These are phyloP conservation scores for Nakazawaea laoshanensis DNA, from an alignment of 805 yeast species.

Conservation along the genomic window DNA sequence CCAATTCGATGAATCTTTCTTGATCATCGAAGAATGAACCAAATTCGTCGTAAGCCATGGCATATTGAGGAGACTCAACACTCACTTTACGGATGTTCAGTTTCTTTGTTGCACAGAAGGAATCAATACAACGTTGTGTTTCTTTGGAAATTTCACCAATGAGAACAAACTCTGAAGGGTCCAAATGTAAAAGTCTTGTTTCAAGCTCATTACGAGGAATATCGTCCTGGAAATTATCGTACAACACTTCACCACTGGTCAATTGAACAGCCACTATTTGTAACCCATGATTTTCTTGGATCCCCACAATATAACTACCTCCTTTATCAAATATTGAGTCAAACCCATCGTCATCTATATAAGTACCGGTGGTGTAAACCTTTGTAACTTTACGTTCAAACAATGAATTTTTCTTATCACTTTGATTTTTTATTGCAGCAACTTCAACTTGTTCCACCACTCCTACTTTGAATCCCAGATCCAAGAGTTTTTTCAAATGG, in stretches of 20 bases:
- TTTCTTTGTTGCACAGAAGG: slow-evolving; percentile 2
- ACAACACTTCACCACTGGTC: slow-evolving; percentile 64
- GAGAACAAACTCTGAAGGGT: slow-evolving; percentile 67
- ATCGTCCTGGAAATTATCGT: slow-evolving; percentile 63
- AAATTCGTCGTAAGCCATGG: background rate
- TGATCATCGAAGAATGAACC: slow-evolving; percentile 3
- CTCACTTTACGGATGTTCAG: slow-evolving; percentile 13
- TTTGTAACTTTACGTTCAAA: slow-evolving; percentile 64
- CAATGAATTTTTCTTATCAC: slow-evolving; percentile 43
- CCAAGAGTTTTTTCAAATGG: slow-evolving; percentile 66
- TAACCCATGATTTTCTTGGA: slow-evolving; percentile 25
- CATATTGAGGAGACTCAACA: background rate
- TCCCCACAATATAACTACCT: slow-evolving; percentile 38
- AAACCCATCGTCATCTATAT: slow-evolving; percentile 49
- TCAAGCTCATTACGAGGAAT: slow-evolving; percentile 53
- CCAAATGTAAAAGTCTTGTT: slow-evolving; percentile 63
- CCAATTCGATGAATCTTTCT: slow-evolving; percentile 20
- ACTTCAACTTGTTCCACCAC: slow-evolving; percentile 82
- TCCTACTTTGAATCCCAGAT: slow-evolving; percentile 73
- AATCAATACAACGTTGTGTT: slow-evolving; percentile 16
- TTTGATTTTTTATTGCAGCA: slow-evolving; percentile 55
- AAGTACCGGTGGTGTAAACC: slow-evolving; percentile 78
- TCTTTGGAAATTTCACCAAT: slow-evolving; percentile 24
- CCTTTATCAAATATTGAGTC: slow-evolving; percentile 16
- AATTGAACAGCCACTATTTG: slow-evolving; percentile 61